Evolutionary conservation across 345 rosid genomes (phyloP), one percentile per base, ranked within the genome.

Genomic region (Eutrema heterophyllum): DNA sequence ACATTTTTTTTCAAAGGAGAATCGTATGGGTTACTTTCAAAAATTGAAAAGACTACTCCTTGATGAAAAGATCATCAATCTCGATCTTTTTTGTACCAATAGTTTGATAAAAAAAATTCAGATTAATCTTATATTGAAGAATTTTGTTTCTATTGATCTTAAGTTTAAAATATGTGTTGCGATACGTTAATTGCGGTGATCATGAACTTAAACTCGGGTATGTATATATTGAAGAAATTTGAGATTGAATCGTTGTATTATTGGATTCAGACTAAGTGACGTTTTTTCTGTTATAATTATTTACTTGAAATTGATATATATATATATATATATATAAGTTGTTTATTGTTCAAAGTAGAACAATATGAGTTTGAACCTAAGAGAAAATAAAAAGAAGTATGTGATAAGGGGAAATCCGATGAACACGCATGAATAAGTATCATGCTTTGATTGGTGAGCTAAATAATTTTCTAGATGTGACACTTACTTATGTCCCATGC

Each of bases 381-480:
- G 9, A 59, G 33, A 36, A 73, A 49, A 63, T 15, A 2, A 16
- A 59, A 21, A 10, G 2, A 64, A 24, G 27, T 36, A 39, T 46
- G 24, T 52, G 15, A 21, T 4, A 54, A 38, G 16, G 30, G 52
- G 15, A 38, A 30, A 58, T 46, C 45, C 30, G 43, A 54, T 53
- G 74, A 68, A 68, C 70, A 68, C 49, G 79, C 79, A 75, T 75
- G 57, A n/a, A 60, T 44, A 61, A 44, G 57, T 61, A 61, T 41
- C 38, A 40, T 5, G 73, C 44, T 67, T 7, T 51, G 74, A 75
- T 60, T 68, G 79, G 69, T 75, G 79, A 60, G 63, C 73, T 67
- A 60, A 59, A 67, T 67, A 26, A 60, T 75, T 75, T 14, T 59
- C 27, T 53, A 14, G 73, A 75, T 67, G 73, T 67, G 79, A 74